A percentile compares a stretch with the other conserved stretches of the same genome.
These are phyloP conservation scores for Polyporus arcularius DNA, from an alignment of 768 basidiomycete species.

Conservation along the genomic window DNA sequence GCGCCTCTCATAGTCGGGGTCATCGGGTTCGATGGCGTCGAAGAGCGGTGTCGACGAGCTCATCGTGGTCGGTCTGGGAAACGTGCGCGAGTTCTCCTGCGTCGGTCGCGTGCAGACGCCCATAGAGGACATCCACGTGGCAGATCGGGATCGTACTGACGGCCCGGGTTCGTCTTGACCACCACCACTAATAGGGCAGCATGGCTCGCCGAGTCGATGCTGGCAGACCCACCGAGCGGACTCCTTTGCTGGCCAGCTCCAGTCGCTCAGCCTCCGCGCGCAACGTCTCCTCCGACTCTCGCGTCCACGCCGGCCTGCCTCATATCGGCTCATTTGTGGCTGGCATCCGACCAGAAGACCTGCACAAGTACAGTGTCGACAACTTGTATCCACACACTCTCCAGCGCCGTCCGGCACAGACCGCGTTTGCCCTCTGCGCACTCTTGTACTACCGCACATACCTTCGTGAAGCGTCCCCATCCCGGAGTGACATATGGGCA, in stretches of 20 bases:
- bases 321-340: conserved; percentile 21
- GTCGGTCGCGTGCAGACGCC: conserved; percentile 1
- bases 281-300: neutral
- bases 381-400: conserved; percentile 16
- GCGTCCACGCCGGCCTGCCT: neutral
- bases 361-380: conserved; percentile 3
- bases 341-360: conserved; percentile 13
- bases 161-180: neutral
- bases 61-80: conserved; percentile 39
- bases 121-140: conserved; percentile 11
- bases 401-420: conserved; percentile 8
- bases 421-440: conserved; percentile 26
- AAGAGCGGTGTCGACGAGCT: conserved; percentile 65
- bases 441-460: conserved; percentile 24
- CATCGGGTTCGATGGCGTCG: conserved; percentile 86
- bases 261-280: neutral
- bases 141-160: neutral
- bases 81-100: neutral
- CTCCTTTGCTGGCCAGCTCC: conserved; percentile 16
- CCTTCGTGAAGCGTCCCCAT: neutral
- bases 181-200: neutral
- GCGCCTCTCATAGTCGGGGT: conserved; percentile 37
- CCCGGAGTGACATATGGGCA: conserved; percentile 41
- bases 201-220: neutral
- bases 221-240: conserved; percentile 19